These are phyloP conservation scores for Pseudotulostoma volvatum DNA, from an alignment of 495 filamentous ascomycete genomes.

Conservation along the genomic window DNA sequence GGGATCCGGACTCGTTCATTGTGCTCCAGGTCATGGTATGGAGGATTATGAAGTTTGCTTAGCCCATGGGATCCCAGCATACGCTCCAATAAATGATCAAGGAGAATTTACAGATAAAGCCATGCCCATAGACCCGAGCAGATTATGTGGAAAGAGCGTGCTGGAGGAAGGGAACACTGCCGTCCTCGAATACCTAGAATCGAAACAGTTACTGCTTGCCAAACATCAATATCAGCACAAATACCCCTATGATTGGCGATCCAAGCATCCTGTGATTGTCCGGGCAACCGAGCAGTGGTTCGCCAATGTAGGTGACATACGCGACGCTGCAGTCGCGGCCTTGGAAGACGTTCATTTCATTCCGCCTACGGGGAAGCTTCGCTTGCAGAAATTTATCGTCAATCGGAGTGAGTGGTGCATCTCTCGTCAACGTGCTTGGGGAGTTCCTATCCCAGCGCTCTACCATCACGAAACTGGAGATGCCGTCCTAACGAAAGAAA, in stretches of 20 bases:
- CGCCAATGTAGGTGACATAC: conserved; percentile 73
- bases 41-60: conserved; percentile 85
- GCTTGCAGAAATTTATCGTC: conserved; percentile 69
- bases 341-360: conserved; percentile 61
- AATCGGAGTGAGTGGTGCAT: conserved; percentile 95
- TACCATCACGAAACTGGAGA: conserved; percentile 51
- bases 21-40: conserved; percentile 88
- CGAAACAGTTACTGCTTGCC: conserved; percentile 38
- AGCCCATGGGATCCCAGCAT: conserved; percentile 43
- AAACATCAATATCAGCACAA: conserved; percentile 66
- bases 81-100: conserved; percentile 65
- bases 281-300: conserved; percentile 96
- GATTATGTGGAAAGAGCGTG: conserved; percentile 45
- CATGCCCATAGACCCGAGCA: conserved; percentile 44
- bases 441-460: conserved; percentile 84
- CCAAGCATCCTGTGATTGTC: conserved; percentile 79
- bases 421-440: conserved; percentile 93
- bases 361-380: conserved; percentile 49
- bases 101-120: conserved; percentile 66
- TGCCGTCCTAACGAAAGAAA: conserved; percentile 59
- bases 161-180: conserved; percentile 45
- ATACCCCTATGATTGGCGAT: conserved; percentile 95
- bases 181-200: conserved; percentile 48
- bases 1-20: conserved; percentile 83
- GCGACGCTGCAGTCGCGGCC: conserved; percentile 47